Percentiles rank a stretch among this genome's conserved stretches.
These are phyloP conservation scores for Penicillium bovifimosum DNA, from an alignment of 495 filamentous ascomycete species.

Conservation along the genomic window DNA sequence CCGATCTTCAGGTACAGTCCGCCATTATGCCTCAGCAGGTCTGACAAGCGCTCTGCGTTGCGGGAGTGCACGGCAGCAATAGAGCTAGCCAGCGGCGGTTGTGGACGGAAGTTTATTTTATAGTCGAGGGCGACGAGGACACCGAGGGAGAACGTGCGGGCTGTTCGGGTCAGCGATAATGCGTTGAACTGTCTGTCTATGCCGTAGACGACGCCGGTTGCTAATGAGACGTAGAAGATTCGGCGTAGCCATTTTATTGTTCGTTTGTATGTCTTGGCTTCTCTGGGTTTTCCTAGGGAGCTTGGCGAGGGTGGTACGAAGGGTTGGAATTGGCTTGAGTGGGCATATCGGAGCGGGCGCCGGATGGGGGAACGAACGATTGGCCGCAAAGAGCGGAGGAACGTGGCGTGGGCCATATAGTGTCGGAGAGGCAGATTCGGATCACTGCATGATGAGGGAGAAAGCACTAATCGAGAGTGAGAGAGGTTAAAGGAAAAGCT, in stretches of 20 bases:
- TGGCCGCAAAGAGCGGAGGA: conserved; percentile 25
- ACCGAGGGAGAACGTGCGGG: conserved; percentile 73
- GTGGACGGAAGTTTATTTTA: conserved; percentile 87
- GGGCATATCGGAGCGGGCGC: conserved; percentile 17
- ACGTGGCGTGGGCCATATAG: conserved; percentile 26
- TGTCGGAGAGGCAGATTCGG: background rate
- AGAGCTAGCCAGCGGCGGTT: conserved; percentile 61
- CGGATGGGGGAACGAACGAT: conserved; percentile 7
- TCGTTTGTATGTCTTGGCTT: conserved; percentile 58
- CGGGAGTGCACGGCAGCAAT: conserved; percentile 71
- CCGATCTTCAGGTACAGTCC: conserved; percentile 97
- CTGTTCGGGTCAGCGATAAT: conserved; percentile 69
- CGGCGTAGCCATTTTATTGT: conserved; percentile 71
- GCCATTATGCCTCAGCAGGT: conserved; percentile 77
- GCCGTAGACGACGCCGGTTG: conserved; percentile 55
- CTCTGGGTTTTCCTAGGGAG: conserved; percentile 68
- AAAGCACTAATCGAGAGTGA: background rate
- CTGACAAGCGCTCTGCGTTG: conserved; percentile 74
- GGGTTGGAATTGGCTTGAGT: conserved; percentile 52
- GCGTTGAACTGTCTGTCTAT: conserved; percentile 72
- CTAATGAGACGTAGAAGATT: conserved; percentile 55
- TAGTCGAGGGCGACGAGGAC: conserved; percentile 86
- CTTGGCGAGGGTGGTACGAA: conserved; percentile 74
- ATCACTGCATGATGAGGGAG: conserved; percentile 11
- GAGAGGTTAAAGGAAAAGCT: background rate